Conservation (phyloP, 2,329 filamentous ascomycete genomes). For the Fusarium algeriense region DNA sequence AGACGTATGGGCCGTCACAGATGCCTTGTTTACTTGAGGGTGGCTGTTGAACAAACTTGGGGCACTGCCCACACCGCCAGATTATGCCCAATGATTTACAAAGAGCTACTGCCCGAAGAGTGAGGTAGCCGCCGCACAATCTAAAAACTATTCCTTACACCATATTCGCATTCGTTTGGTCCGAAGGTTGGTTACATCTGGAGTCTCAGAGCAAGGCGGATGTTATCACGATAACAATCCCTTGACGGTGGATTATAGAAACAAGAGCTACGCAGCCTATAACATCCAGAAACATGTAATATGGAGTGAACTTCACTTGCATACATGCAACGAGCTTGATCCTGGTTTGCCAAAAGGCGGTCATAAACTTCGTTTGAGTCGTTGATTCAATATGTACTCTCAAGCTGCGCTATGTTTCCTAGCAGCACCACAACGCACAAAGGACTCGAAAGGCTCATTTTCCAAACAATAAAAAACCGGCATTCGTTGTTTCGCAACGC, state of each 20-base stretch:
- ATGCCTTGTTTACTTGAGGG: constrained; percentile 55
- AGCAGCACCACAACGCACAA: constrained; percentile 17
- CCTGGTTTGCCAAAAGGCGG: neutral
- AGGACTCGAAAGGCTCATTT: constrained; percentile 6
- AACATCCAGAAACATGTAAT: neutral
- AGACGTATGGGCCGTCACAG: constrained; percentile 58
- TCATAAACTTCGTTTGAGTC: constrained; percentile 10
- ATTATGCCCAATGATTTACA: neutral
- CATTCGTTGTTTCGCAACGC: neutral
- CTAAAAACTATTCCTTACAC: neutral
- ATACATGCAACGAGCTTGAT: neutral
- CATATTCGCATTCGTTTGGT: neutral
- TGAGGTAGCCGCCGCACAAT: neutral
- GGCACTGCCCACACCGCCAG: neutral
- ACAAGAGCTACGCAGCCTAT: neutral
- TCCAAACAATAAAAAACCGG: constrained; percentile 8
- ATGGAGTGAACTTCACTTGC: neutral
- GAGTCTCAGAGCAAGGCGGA: neutral
- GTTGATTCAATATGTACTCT: constrained; percentile 17
- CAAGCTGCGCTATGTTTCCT: constrained; percentile 3
- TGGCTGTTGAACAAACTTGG: neutral
- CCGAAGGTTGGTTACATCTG: neutral
- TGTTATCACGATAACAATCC: neutral
- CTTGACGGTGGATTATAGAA: neutral
- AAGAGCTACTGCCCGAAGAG: neutral